Base-by-base conservation (phyloP, 371 early-diverging fungal species). In the Apophysomyces elegans region DNA sequence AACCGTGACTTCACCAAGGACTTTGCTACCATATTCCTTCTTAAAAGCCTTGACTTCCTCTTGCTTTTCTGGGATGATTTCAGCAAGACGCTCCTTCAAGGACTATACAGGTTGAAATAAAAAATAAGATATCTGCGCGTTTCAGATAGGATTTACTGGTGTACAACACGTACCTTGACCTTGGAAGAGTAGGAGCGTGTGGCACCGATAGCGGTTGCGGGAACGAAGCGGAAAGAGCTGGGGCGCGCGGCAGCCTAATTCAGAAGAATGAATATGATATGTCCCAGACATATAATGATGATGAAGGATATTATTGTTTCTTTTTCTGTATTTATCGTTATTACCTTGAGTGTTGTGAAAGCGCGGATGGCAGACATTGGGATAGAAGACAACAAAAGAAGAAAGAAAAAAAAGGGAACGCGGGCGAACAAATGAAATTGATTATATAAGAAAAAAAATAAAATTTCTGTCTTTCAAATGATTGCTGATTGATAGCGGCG, bases 11-110 rank as follows among this genome's bases (percentile, higher is more conserved):
- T 93, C 89, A 72, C 99, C 99, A 62, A 97, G 86, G 58, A 89
- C 89, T 86, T 95, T 91, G 76, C 75, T 78, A 56, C 99, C 99
- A 68, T 93, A 88, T 79, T 95, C 90, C 74, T 90, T 86, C 84
- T 94, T 91, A 84, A 97, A 86, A 58, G 90, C 88, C 90, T 97
- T 97, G 74, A 96, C 91, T 84, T 97, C 94, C 50, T 90, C 96
- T 77, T 91, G 92, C 88, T 94, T 94, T 75, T 91, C 90, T 56
- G 99, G 99, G 75, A 97, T 93, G 72, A 97, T 76, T 79, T 97
- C 94, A 63, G 86, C 81, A 70, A 98, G 88, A 66, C 95, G 93
- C 69, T 96, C 95, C 90, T 97, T 97, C 78, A 98, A 89, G 71
- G 84, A 73, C 89, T 90, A 68, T 71, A 46, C 32, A 26, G 32